These are phyloP conservation scores for Arthrobotrys iridis DNA, from an alignment of 2,329 filamentous ascomycete species.

Conservation along the genomic window DNA sequence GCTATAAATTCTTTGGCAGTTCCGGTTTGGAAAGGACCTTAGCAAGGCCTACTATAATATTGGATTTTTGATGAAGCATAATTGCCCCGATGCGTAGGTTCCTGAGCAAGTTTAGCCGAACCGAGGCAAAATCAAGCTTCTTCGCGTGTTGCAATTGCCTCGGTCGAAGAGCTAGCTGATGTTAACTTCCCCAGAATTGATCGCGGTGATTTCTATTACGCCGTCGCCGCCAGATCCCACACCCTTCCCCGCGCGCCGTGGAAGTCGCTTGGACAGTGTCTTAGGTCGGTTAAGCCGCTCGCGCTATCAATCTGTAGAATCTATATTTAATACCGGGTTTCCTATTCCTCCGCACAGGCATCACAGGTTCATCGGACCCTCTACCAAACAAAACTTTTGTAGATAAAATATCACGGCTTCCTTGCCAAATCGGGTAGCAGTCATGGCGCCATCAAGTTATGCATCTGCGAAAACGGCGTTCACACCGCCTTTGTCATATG, in stretches of 20 bases:
- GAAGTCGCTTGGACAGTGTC: neutral
- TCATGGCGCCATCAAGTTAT: constrained; percentile 27
- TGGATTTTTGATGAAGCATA: too few relatives aligned
- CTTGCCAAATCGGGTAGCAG: neutral
- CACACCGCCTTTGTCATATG: constrained; percentile 61
- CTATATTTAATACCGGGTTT: neutral
- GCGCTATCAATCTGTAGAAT: neutral
- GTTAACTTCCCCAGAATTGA: neutral
- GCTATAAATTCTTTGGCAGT: too few relatives aligned
- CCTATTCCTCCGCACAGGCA: too few relatives aligned
- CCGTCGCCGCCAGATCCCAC: neutral
- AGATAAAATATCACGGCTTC: too few relatives aligned
- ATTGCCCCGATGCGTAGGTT: neutral
- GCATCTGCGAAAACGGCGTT: constrained; percentile 31
- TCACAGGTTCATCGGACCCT: too few relatives aligned
- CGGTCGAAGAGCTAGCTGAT: constrained; percentile 2
- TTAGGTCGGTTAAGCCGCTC: neutral
- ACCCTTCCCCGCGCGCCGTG: neutral
- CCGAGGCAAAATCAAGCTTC: constrained; percentile 7
- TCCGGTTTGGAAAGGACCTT: too few relatives aligned
- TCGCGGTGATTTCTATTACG: constrained; percentile 4
- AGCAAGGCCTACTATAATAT: too few relatives aligned
- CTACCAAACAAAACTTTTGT: neutral
- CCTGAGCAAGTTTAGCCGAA: neutral
- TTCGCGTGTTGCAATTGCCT: neutral